A percentile compares a stretch with the other conserved stretches of the same genome.
phyloP scores from a whole-genome alignment of 164 flowering plant genomes.

The Litsea cubeba region DNA sequence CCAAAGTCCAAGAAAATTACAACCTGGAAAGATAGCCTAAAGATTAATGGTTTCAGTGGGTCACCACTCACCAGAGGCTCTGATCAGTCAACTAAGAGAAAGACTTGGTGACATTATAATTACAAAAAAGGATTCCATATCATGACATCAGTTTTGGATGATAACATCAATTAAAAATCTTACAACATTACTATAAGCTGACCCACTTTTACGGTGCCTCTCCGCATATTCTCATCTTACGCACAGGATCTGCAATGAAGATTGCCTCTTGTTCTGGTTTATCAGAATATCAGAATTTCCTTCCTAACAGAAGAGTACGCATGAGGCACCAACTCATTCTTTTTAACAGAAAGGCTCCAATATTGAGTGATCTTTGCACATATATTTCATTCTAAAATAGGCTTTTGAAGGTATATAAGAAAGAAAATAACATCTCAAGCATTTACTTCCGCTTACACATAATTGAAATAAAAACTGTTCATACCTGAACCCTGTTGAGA shows the following conservation, averaged over 20 bases:
- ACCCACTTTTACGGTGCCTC: neutral
- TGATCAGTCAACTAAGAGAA: neutral
- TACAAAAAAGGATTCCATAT: neutral
- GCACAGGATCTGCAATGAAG: neutral
- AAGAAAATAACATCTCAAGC: neutral
- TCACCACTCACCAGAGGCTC: neutral
- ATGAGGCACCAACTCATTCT: neutral
- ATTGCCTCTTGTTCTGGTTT: neutral
- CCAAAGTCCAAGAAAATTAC: neutral
- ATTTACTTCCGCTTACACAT: neutral
- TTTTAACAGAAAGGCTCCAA: neutral
- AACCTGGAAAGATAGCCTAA: neutral
- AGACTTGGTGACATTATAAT: neutral
- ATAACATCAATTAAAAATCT: neutral
- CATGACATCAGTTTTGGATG: neutral
- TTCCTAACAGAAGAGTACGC: neutral
- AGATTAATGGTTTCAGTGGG: neutral
- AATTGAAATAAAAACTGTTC: conserved; percentile 9
- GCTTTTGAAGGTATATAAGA: neutral
- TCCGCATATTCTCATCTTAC: neutral
- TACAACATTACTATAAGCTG: neutral
- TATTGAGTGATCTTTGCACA: neutral
- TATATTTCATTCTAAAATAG: neutral
- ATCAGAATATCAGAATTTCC: neutral
- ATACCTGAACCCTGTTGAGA: conserved; percentile 66